Evolutionary conservation across 768 basidiomycete species (phyloP).

Genomic region (Fomitopsis serialis): DNA sequence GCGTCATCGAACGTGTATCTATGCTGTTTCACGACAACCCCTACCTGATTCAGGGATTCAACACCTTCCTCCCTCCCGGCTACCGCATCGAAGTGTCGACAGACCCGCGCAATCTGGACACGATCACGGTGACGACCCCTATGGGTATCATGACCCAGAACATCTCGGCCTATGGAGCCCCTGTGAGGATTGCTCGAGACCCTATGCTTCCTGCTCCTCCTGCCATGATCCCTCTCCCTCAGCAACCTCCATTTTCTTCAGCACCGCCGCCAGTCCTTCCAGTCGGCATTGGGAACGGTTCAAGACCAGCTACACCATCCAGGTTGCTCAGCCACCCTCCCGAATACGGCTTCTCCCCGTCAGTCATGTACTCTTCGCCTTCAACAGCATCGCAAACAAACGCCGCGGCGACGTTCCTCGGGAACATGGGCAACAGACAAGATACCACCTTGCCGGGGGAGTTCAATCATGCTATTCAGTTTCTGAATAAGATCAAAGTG

Average conservation of each 20-base stretch:
- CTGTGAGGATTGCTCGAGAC: conserved; percentile 26
- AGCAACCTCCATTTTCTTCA: conserved; percentile 14
- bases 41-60: conserved; percentile 91
- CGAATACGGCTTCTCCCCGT: neutral
- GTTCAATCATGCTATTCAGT: conserved; percentile 93
- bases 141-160: conserved; percentile 65
- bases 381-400: conserved; percentile 6
- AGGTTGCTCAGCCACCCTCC: neutral
- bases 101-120: conserved; percentile 64
- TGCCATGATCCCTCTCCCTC: conserved; percentile 14
- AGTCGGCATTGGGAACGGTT: conserved; percentile 33
- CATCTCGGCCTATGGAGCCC: conserved; percentile 36
- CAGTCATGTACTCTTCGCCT: conserved; percentile 1
- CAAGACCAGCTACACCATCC: conserved; percentile 46
- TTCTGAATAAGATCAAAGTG: conserved; percentile 97
- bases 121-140: conserved; percentile 80
- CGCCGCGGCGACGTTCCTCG: conserved; percentile 54
- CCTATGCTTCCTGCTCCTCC: conserved; percentile 15
- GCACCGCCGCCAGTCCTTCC: conserved; percentile 22
- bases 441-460: conserved; percentile 39
- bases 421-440: conserved; percentile 39
- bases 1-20: conserved; percentile 94
- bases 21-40: conserved; percentile 89
- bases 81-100: conserved; percentile 87
- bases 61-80: conserved; percentile 92